A percentile compares a stretch with the other conserved stretches of the same genome.
These are phyloP conservation scores for Exophiala aquamarina DNA, from an alignment of 2,329 filamentous ascomycete species.

Conservation along the genomic window DNA sequence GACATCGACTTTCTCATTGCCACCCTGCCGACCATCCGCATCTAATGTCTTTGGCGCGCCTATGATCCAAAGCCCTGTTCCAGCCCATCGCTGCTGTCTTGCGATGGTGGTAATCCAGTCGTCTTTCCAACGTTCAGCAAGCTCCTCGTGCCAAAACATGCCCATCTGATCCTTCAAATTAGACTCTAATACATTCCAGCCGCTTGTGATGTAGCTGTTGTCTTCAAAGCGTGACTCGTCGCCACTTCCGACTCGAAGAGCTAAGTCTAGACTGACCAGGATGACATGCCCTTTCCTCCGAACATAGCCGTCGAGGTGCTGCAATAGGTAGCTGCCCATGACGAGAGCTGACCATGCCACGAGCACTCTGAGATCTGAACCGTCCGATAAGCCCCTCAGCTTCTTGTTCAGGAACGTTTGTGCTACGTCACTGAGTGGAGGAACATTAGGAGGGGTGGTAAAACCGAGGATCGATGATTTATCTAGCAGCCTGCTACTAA, in stretches of 20 bases:
- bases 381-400: constrained; percentile 2
- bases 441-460: neutral
- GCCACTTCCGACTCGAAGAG: neutral
- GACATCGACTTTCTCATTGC: constrained; percentile 5
- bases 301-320: constrained; percentile 5
- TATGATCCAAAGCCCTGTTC: constrained; percentile 9
- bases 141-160: constrained; percentile 10
- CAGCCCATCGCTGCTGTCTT: constrained; percentile 12
- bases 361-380: neutral
- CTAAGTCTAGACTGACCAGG: constrained; percentile 8
- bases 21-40: neutral
- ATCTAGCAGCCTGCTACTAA: no score
- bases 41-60: constrained; percentile 11
- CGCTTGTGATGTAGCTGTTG: neutral
- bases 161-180: constrained; percentile 4
- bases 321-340: constrained; percentile 11
- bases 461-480: no score
- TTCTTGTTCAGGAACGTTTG: constrained; percentile 19
- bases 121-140: constrained; percentile 6
- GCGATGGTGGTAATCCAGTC: constrained; percentile 9
- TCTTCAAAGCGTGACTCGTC: neutral
- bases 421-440: constrained; percentile 1
- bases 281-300: constrained; percentile 18
- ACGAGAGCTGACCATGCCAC: constrained; percentile 15
- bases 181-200: constrained; percentile 7